Conservation (phyloP, 2,329 filamentous ascomycete species). For the Pseudocercospora eumusae region DNA sequence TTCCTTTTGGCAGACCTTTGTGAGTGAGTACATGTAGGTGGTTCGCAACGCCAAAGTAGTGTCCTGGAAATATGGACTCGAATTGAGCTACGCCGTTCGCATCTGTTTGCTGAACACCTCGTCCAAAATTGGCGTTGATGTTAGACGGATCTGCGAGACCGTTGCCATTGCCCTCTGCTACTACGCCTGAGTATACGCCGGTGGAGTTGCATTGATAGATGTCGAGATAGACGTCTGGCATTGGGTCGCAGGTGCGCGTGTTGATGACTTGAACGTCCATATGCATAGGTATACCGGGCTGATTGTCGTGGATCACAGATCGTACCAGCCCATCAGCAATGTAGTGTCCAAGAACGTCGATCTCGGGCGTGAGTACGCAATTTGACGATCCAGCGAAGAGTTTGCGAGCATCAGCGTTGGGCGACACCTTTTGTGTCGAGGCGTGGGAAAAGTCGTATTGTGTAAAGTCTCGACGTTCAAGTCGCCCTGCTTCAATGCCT, state of each 20-base stretch:
- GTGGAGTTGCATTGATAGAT: constrained; percentile 50
- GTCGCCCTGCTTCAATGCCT: neutral
- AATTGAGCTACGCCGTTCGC: constrained; percentile 45
- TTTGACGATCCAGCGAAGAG: constrained; percentile 13
- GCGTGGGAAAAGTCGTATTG: constrained; percentile 11
- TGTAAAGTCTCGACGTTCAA: neutral
- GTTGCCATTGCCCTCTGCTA: constrained; percentile 40
- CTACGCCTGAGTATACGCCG: constrained; percentile 47
- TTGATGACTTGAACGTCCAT: constrained; percentile 50
- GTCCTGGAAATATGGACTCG: constrained; percentile 47
- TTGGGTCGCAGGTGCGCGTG: constrained; percentile 45
- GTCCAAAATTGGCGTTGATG: constrained; percentile 43
- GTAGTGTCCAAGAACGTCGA: constrained; percentile 18
- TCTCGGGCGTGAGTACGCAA: constrained; percentile 18
- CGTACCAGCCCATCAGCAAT: constrained; percentile 44
- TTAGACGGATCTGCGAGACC: constrained; percentile 30
- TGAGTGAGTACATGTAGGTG: constrained; percentile 42
- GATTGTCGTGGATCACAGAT: constrained; percentile 45
- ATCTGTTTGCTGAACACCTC: constrained; percentile 45
- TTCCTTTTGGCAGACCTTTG: constrained; percentile 8
- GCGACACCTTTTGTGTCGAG: constrained; percentile 5
- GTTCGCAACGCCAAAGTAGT: constrained; percentile 45
- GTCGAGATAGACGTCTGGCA: constrained; percentile 47
- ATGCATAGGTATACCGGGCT: constrained; percentile 45
- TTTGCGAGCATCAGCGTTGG: neutral